phyloP scores from a whole-genome alignment of 306 rosid genomes.

The Pyrus communis region DNA sequence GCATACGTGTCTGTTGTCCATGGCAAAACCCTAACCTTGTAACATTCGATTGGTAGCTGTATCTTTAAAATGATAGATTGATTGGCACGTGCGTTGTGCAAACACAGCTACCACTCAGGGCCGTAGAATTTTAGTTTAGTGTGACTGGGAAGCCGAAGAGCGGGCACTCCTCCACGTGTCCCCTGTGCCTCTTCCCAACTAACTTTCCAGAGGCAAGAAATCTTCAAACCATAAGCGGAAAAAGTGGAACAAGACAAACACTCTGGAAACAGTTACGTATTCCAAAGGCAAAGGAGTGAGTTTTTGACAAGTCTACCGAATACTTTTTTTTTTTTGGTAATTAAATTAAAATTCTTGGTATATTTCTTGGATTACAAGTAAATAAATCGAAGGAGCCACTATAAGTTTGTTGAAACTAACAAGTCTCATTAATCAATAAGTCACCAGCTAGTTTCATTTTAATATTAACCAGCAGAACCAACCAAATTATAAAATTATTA shows the following conservation, averaged over 20 bases:
- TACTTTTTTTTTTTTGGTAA: background rate
- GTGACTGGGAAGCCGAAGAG: background rate
- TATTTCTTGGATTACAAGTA: too few relatives aligned
- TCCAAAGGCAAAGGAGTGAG: background rate
- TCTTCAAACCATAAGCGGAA: slow-evolving; percentile 5
- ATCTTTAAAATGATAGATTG: background rate
- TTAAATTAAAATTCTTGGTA: background rate
- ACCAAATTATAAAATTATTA: background rate
- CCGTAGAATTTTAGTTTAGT: slow-evolving; percentile 3
- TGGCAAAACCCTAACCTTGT: too few relatives aligned
- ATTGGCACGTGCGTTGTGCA: slow-evolving; percentile 4
- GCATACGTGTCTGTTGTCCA: too few relatives aligned
- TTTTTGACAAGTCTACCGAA: background rate
- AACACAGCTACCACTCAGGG: slow-evolving; percentile 21
- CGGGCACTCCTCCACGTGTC: slow-evolving; percentile 1
- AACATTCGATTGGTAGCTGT: too few relatives aligned
- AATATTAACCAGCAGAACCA: background rate
- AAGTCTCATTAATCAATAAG: background rate
- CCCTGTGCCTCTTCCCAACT: slow-evolving; percentile 7
- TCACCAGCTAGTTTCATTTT: background rate
- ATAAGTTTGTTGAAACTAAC: background rate
- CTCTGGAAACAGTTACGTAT: background rate
- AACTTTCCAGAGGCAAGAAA: slow-evolving; percentile 14
- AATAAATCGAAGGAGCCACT: background rate
- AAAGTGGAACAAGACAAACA: background rate